Base-by-base conservation (phyloP, 306 rosid genomes). In the Psophocarpus tetragonolobus region DNA sequence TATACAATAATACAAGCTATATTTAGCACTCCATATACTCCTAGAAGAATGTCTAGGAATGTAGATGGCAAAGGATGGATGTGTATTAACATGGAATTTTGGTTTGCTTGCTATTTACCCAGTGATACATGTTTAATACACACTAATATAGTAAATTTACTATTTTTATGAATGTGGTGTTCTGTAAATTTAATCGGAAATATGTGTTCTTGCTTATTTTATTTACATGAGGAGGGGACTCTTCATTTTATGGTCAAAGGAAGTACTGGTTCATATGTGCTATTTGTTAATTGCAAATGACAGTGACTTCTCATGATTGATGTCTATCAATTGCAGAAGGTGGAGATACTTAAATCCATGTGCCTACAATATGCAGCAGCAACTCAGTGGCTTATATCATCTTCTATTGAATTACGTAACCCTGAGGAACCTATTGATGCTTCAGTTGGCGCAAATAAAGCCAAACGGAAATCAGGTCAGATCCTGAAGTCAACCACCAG, bases 351-450 rank as follows among this genome's bases (percentile, higher is more conserved):
- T 65, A 89, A 92, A 78, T 85, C 90, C 44, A 87, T 94, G 76
- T 92, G 97, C 88, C 88, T 94, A 67, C 98, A 92, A 39, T 94
- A 90, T 79, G 93, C 97, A 26, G 94, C 98, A 33, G 91, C 97
- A 64, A 91, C 98, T 32, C 95, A 94, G 67, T 94, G 98, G 97
- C 83, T 94, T 76, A 87, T 94, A 53, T 83, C 93, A 64, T 90
- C 96, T 58, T 93, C 93, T 62, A 90, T 91, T 2, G 90, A 84
- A 56, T 82, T 84, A 44, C 83, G 83, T 38, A 80, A 65, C 78
- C 80, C 82, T 53, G 92, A 73, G 26, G 91, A 87, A 41, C 53
- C 87, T n/a, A 60, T 75, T 27, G 88, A 82, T 87, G 81, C 62
- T 73, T 70, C 88, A 29, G 15, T 72, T 14, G 57, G 48, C 42